Conservation (phyloP, 805 yeast genomes). For the Cyberlindnera sargentensis region DNA sequence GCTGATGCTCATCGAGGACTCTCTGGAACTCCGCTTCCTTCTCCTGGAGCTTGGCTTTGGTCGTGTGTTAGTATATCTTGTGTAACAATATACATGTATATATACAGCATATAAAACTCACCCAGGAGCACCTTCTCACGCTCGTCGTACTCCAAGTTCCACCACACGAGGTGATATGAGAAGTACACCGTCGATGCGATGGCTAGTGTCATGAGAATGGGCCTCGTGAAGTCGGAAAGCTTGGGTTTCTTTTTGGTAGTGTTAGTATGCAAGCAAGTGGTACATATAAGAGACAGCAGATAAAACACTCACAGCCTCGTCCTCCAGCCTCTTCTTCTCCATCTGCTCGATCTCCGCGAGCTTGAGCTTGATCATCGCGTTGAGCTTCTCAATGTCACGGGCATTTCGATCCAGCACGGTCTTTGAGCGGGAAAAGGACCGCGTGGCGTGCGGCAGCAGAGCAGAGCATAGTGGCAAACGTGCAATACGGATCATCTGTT, state of each 20-base stretch:
- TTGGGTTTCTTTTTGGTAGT: constrained; percentile 15
- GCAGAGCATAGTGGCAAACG: too few relatives aligned
- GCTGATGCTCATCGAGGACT: constrained; percentile 1
- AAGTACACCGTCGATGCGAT: constrained; percentile 20
- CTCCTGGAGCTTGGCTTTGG: constrained; percentile 5
- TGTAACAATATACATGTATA: neutral
- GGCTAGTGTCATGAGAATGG: constrained; percentile 16
- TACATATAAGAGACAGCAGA: too few relatives aligned
- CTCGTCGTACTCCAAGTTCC: constrained; percentile 18
- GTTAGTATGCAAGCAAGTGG: too few relatives aligned
- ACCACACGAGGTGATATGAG: constrained; percentile 20
- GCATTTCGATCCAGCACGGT: constrained; percentile 9
- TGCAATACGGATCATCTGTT: too few relatives aligned
- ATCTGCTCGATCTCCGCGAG: constrained; percentile 15
- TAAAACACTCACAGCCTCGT: constrained; percentile 10
- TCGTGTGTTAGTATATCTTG: constrained; percentile 4
- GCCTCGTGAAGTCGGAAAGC: constrained; percentile 21
- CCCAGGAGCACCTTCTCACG: constrained; percentile 16
- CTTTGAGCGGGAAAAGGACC: too few relatives aligned
- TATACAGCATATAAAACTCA: constrained; percentile 4
- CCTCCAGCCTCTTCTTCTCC: constrained; percentile 9
- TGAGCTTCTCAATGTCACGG: constrained; percentile 19
- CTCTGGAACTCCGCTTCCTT: constrained; percentile 10
- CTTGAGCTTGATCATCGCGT: constrained; percentile 15
- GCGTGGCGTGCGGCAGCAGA: too few relatives aligned